Evolutionary conservation across 2,329 filamentous ascomycete species (phyloP), one percentile per base, ranked within the genome.

Genomic region (Cercospora zeae-maydis): DNA sequence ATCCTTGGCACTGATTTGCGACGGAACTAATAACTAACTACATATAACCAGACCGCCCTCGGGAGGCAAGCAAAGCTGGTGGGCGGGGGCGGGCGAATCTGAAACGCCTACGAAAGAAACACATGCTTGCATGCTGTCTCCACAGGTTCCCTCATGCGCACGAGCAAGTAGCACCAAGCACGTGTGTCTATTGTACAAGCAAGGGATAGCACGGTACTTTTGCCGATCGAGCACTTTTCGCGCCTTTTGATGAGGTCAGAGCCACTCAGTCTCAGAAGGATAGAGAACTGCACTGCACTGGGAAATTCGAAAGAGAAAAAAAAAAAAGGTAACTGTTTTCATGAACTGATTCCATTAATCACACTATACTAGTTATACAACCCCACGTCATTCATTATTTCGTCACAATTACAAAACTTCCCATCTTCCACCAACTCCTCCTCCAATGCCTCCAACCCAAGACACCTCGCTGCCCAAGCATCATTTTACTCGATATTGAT

Each of bases 401-500:
- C 45, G 16, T 37, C 30, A 51, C 42, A 57, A 57, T n/a, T 27
- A 45, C 36, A 33, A 24, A n/a, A n/a, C n/a, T n/a, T n/a, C n/a
- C n/a, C 19, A 19, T 31, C 30, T 4, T 30, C 30, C 24, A n/a
- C n/a, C 0, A 7, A 21, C 10, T 45, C 39, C 39, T 24, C 39
- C 39, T 45, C 47, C 4, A 2, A 16, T 31, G 36, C 30, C 24
- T 31, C 47, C 11, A 33, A 33, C 14, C 14, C 6, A 19, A 16
- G 24, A 27, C 3, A 37, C 11, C 13, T 36, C 9, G n/a, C 52
- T 37, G 14, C 8, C 21, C 16, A 6, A 21, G 0, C 37, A 21
- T 37, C n/a, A n/a, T n/a, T n/a, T 27, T 81, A 86, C 78, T 86
- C 79, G 66, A 87, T 82, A 63, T 76, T 78, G 70, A 88, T 84